Evolutionary conservation across 2,329 filamentous ascomycete genomes (phyloP), one percentile per base, ranked within the genome.

Genomic region (Fusarium buharicum): DNA sequence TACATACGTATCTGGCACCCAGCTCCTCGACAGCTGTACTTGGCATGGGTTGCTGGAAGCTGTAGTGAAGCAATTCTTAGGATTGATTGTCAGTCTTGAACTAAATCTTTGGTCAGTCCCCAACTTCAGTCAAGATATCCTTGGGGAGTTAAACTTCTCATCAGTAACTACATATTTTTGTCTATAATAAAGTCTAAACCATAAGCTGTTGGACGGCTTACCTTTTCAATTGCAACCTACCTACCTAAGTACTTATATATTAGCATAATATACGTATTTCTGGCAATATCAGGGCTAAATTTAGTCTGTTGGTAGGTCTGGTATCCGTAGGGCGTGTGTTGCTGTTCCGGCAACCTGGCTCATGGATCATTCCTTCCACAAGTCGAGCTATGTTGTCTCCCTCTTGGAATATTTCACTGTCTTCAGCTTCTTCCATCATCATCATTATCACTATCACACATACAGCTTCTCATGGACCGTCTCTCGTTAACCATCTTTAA

Each of bases 301-400:
- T 22, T 22, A 22, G 20, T 22, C 20, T 22, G 6, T n/a, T n/a
- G n/a, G n/a, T n/a, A 22, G 20, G 20, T 22, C 53, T 58, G 40
- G 18, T 43, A 62, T 50, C 45, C 45, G 34, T 20, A 53, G 64
- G 59, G 59, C 59, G 59, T 22, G 27, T 38, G n/a, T 44, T 50
- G 24, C 37, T 33, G 40, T 38, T 44, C 61, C 61, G 18, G 33
- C 18, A 58, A 31, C 61, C 61, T 50, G 51, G 61, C 48, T 58
- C 31, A 18, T 45, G 56, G 51, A 37, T 18, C 14, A 6, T 36
- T 13, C 31, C 33, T 55, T 36, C 28, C 38, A 7, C 39, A 12
- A 18, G 20, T 22, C 6, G 20, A 6, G 20, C 20, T 22, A 22
- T n/a, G 38, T 28, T 18, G 4, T 27, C n/a, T 38, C n/a, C 22